These are phyloP conservation scores for Artemisia tridentata DNA, from an alignment of 129 eudicot species.

Conservation along the genomic window DNA sequence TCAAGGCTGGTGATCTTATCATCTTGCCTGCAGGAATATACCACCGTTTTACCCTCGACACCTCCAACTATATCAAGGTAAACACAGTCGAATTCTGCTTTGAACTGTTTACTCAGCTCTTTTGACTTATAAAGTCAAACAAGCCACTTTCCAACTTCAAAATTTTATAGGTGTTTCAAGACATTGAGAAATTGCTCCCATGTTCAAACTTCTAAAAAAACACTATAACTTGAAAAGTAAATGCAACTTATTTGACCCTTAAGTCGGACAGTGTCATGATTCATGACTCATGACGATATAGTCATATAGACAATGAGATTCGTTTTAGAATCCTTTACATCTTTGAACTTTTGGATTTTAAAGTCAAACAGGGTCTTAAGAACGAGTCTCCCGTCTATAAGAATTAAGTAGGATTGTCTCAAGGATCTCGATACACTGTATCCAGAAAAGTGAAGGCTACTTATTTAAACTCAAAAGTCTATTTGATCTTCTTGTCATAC, in stretches of 20 bases:
- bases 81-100: neutral
- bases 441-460: no score
- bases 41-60: conserved; percentile 93
- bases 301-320: no score
- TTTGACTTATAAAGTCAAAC: conserved; percentile 6
- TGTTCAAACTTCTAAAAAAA: neutral
- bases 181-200: neutral
- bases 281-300: no score
- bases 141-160: conserved; percentile 7
- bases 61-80: conserved; percentile 85
- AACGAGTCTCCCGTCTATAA: no score
- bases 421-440: no score
- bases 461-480: no score
- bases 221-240: neutral
- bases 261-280: neutral
- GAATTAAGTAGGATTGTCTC: no score
- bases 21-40: conserved; percentile 89
- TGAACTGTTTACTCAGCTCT: neutral
- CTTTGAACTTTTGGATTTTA: no score
- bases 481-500: no score
- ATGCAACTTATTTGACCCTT: neutral
- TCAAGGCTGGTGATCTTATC: conserved; percentile 79
- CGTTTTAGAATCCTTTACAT: no score
- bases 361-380: no score
- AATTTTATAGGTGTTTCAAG: neutral